These are phyloP conservation scores for Dichomitus squalens DNA, from an alignment of 1,284 basidiomycete species.

Conservation along the genomic window DNA sequence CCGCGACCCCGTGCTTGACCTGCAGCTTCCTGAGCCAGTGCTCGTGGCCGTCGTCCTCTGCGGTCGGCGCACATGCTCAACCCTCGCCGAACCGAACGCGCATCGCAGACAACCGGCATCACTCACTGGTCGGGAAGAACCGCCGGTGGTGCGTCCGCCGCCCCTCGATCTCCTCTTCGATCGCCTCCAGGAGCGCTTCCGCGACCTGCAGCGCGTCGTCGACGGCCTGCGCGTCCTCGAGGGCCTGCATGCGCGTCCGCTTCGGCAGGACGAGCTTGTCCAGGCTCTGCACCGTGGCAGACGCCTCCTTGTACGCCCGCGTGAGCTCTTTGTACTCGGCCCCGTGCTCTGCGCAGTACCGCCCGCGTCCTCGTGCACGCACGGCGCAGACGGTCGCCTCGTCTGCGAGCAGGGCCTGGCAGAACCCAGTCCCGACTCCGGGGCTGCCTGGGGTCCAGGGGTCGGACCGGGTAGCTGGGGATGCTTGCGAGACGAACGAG, in stretches of 20 bases:
- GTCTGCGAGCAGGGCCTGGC: conserved; percentile 11
- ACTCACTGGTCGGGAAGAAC: conserved; percentile 1
- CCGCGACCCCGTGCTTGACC: background rate
- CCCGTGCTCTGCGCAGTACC: conserved; percentile 6
- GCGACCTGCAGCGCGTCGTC: background rate
- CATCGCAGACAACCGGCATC: background rate
- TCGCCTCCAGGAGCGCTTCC: background rate
- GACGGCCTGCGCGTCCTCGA: background rate
- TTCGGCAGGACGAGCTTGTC: background rate
- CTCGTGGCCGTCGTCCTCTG: conserved; percentile 4
- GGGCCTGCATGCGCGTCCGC: background rate
- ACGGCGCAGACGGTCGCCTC: conserved; percentile 1
- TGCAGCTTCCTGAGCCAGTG: conserved; percentile 2
- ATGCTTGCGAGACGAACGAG: background rate
- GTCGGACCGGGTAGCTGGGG: background rate
- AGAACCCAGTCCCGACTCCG: background rate
- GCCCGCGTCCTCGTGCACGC: background rate
- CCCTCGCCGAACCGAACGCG: background rate
- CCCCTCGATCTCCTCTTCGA: conserved; percentile 7
- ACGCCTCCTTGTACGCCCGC: conserved; percentile 7
- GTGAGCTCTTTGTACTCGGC: conserved; percentile 11
- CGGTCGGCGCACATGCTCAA: background rate
- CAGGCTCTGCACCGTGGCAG: background rate
- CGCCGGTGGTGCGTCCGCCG: conserved; percentile 3
- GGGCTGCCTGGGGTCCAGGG: background rate